Percentiles rank a stretch among this genome's conserved stretches.
Conservation (phyloP, 352 stramenopile species). For the Globisporangium ultimum region DNA sequence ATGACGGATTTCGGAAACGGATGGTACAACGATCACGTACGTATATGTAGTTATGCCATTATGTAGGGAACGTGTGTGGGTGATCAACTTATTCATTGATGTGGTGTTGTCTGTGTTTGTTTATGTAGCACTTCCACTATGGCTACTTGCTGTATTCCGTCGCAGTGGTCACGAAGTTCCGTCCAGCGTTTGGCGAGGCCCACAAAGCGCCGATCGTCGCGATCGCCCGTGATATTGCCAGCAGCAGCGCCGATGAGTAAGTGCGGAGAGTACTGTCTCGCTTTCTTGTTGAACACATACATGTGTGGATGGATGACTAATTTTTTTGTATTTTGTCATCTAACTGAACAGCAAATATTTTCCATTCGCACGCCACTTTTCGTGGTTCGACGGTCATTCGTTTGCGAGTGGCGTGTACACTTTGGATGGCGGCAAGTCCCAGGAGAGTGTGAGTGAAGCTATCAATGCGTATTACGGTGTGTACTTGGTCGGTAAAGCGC, state of each 20-base stretch:
- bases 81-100: neutral
- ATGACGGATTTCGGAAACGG: slow-evolving; percentile 94
- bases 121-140: slow-evolving; percentile 94
- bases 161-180: slow-evolving; percentile 78
- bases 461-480: slow-evolving; percentile 97
- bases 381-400: slow-evolving; percentile 96
- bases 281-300: neutral
- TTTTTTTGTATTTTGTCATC: no score
- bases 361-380: slow-evolving; percentile 93
- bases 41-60: slow-evolving; percentile 16
- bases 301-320: no score
- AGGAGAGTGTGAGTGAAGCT: slow-evolving; percentile 96
- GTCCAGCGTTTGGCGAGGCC: slow-evolving; percentile 56
- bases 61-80: neutral
- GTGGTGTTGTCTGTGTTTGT: slow-evolving; percentile 3
- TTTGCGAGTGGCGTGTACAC: slow-evolving; percentile 95
- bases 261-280: slow-evolving; percentile 16
- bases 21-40: slow-evolving; percentile 88
- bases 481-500: slow-evolving; percentile 88
- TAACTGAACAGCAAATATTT: slow-evolving; percentile 61
- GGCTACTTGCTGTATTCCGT: slow-evolving; percentile 91
- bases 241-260: slow-evolving; percentile 55
- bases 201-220: slow-evolving; percentile 77
- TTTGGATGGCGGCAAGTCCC: slow-evolving; percentile 93
- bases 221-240: slow-evolving; percentile 80